Evolutionary conservation across 179 eudicot species (phyloP).

Genomic region (Beta macrorhiza): DNA sequence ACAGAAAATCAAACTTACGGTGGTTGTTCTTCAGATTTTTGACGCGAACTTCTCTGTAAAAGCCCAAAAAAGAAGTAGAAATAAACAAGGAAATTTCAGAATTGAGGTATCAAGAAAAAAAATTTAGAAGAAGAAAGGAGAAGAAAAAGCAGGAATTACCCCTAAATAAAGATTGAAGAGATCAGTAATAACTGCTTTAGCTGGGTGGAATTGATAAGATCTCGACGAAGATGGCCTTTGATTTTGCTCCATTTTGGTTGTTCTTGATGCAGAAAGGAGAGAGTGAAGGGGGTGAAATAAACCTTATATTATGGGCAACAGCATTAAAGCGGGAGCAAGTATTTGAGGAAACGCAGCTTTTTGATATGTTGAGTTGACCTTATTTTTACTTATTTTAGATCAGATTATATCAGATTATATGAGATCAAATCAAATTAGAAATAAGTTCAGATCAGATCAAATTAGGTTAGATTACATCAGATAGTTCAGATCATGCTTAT

Average conservation of each 20-base stretch:
- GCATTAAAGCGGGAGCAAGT: too few relatives aligned
- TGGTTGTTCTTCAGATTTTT: conserved; percentile 60
- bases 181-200: conserved; percentile 53
- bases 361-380: too few relatives aligned
- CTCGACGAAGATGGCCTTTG: conserved; percentile 51
- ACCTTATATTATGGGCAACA: too few relatives aligned
- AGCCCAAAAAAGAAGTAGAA: neutral
- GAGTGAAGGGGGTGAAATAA: too few relatives aligned
- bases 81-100: neutral
- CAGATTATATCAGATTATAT: too few relatives aligned
- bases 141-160: conserved; percentile 20
- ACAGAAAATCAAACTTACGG: conserved; percentile 51
- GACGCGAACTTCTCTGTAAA: conserved; percentile 54
- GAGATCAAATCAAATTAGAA: too few relatives aligned
- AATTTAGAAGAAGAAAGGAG: neutral
- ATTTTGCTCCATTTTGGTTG: conserved; percentile 46
- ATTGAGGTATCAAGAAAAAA: neutral
- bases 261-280: neutral
- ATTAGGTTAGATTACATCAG: too few relatives aligned
- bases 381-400: too few relatives aligned
- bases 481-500: too few relatives aligned
- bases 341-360: too few relatives aligned
- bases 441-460: too few relatives aligned
- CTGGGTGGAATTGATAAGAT: conserved; percentile 63
- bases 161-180: conserved; percentile 78